These are phyloP conservation scores for Ceriops decandra DNA, from an alignment of 345 rosid species.

Conservation along the genomic window DNA sequence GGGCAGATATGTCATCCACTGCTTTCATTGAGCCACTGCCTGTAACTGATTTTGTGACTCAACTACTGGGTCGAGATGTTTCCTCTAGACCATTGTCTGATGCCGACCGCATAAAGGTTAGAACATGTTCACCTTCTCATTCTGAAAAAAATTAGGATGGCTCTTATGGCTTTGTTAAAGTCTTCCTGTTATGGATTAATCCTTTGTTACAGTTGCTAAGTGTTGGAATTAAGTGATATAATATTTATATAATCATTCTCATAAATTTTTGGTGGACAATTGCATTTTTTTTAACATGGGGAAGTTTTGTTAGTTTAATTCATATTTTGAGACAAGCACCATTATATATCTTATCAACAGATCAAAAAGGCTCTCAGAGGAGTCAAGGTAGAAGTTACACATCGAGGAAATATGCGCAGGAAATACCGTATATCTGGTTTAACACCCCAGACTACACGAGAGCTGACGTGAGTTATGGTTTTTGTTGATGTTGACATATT, in stretches of 20 bases:
- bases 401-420: conserved; percentile 91
- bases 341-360: conserved; percentile 24
- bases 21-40: conserved; percentile 92
- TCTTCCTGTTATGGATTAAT: background rate
- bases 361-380: conserved; percentile 93
- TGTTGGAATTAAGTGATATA: too few species aligned
- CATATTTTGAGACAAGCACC: background rate
- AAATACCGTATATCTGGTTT: conserved; percentile 89
- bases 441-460: conserved; percentile 87
- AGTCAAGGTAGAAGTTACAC: conserved; percentile 87
- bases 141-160: too few species aligned
- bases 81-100: conserved; percentile 71
- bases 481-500: background rate
- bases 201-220: background rate
- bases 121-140: background rate
- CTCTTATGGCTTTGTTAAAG: too few species aligned
- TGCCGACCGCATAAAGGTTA: conserved; percentile 92
- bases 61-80: conserved; percentile 68
- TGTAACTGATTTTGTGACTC: conserved; percentile 65
- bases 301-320: background rate
- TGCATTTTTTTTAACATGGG: background rate
- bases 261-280: background rate
- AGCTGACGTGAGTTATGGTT: conserved; percentile 58
- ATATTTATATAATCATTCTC: too few species aligned
- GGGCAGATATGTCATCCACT: conserved; percentile 91